Evolutionary conservation across 2,329 filamentous ascomycete species (phyloP), one percentile per base, ranked within the genome.

Genomic region (Colletotrichum eremochloae): DNA sequence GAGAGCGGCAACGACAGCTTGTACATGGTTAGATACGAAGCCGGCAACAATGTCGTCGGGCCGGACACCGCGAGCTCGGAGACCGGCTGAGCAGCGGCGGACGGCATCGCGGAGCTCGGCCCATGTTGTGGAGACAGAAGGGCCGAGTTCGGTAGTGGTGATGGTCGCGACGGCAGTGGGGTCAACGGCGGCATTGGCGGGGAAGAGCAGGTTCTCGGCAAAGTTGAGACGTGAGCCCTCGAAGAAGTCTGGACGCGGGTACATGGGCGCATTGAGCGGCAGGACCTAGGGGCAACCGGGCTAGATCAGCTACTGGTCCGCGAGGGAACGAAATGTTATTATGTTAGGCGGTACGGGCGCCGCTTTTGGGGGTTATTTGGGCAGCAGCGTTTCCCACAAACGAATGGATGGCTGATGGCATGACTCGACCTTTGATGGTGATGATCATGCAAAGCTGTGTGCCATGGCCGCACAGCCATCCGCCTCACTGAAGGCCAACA

Each of bases 201-300:
- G 96, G 80, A 92, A 98, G 4, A 99, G 90, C 66, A 98, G 86
- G 80, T 99, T 99, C 84, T 98, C 94, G 36, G 96, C 95, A 80
- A 98, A 98, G 82, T 98, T 99, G 75, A 98, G 86, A 70, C 86
- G 90, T 18, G 93, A 89, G 12, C 92, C 92, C 68, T 90, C 81
- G 81, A 98, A 98, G 86, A 97, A 98, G 72, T 91, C 85, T 9
- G 96, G 95, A 33, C 94, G 91, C 33, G 96, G 96, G 77, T 95
- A 98, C 88, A 98, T 93, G 58, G 89, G 86, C 7, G 90, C 88
- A 67, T 89, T 82, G 52, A 87, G 80, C 33, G 93, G 89, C 24
- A 97, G 84, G 53, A 94, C 92, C 91, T 95, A 77, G 20, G 36
- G 60, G 63, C 44, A 29, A 24, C 33, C 50, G 29, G 48, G 38